These are phyloP conservation scores for Obba rivulosa DNA, from an alignment of 768 basidiomycete genomes.

Conservation along the genomic window DNA sequence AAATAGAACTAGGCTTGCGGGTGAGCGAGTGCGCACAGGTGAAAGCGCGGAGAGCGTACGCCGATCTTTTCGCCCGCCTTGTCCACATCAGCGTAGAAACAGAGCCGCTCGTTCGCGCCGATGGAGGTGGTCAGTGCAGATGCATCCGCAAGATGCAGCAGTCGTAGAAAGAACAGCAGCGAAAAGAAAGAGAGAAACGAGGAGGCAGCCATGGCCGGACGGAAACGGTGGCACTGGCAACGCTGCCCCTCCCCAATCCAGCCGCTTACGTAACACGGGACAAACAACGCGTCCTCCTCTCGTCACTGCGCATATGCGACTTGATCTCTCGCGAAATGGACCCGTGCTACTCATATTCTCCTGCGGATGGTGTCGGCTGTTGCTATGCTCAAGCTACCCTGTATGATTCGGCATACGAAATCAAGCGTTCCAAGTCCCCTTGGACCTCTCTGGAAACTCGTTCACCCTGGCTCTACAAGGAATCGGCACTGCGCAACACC, in stretches of 20 bases:
- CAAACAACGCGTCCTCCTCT: slow-evolving; percentile 18
- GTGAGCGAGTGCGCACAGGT: slow-evolving; percentile 1
- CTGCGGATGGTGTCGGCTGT: background rate
- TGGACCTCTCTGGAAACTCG: background rate
- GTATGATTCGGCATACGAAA: background rate
- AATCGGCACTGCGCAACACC: background rate
- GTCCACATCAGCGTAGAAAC: slow-evolving; percentile 96
- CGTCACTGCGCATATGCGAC: background rate
- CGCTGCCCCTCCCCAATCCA: slow-evolving; percentile 1
- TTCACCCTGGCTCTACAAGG: background rate
- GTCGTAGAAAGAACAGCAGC: slow-evolving; percentile 13
- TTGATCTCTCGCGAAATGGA: background rate
- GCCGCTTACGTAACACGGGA: slow-evolving; percentile 7
- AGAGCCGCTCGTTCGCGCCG: slow-evolving; percentile 73
- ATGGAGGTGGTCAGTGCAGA: slow-evolving; percentile 79
- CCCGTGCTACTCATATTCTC: background rate
- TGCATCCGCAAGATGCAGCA: slow-evolving; percentile 27
- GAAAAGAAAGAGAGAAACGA: slow-evolving; percentile 12
- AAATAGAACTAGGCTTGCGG: slow-evolving; percentile 82
- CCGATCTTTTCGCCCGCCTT: slow-evolving; percentile 91
- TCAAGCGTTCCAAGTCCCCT: background rate
- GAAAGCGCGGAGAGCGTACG: slow-evolving; percentile 36
- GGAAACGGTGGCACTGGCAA: background rate
- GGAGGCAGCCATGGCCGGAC: slow-evolving; percentile 16
- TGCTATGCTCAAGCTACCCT: background rate